Evolutionary conservation across 108 stramenopile species (phyloP), one percentile per base, ranked within the genome.

Genomic region (Schizochytrium sp.): DNA sequence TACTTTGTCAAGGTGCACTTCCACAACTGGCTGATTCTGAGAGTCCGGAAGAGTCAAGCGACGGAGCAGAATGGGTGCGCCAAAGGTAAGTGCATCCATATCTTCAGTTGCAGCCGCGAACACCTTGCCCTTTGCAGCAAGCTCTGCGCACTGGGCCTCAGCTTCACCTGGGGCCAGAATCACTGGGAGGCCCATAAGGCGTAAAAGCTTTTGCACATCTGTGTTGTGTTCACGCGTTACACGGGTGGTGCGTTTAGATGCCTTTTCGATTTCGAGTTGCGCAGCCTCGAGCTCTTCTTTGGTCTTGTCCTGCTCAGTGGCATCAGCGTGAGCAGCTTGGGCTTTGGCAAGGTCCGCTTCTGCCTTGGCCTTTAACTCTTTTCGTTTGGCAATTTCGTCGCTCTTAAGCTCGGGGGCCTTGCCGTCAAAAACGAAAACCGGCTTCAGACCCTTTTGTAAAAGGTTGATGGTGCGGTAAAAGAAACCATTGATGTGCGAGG

Each of bases 61-160:
- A 15, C 89, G 89, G 1, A 99, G 87, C 49, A 97, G 91, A 17
- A 97, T 91, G 17, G 99, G 98, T 0, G 97, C 96, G 2, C 91
- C 91, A 91, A 99, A 99, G 38, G 98, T 98, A 91, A 99, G 92
- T 28, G 97, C 97, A 90, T 99, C 99, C 98, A 98, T 98, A 93
- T 99, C 99, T 92, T 99, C 99, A 5, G 99, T 99, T 15, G 95
- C 98, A 17, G 96, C 95, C n/a, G 97, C 99, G 72, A 94, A 98
- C 5, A 98, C 98, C 57, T 95, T 91, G 5, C 98, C 98, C 44
- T 89, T 95, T 72, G 90, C 94, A 72, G 95, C 95, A 87, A 99
- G 91, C 8, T 94, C 95, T n/a, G 98, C 96, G 19, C 98, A 98
- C 91, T 99, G 97, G 0, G 99, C 99, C 92, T 99, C 98, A 0